Base-by-base conservation (phyloP, 768 basidiomycete genomes). In the Phlegmacium glaucopus region DNA sequence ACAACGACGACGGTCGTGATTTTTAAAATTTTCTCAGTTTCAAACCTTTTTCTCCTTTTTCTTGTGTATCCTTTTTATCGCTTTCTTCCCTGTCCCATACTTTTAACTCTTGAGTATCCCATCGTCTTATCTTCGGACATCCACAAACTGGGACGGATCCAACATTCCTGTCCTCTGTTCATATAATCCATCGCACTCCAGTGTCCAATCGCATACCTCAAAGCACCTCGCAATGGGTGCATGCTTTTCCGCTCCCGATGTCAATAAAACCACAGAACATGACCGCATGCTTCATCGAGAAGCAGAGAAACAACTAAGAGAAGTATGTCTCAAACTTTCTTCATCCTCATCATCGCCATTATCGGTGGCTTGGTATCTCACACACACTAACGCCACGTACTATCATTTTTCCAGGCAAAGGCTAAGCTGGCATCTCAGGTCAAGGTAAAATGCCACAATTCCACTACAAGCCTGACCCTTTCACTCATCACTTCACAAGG, bases 261-360 rank as follows among this genome's bases (percentile, higher is more conserved):
- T 70, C 5, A 65, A 75, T 2, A 87, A 85, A 42, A 72, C 86
- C 6, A 72, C 78, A 9, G 89, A 91, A 43, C 79, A 84, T 35
- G 88, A 89, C 55, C 83, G 74, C 67, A 68, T 70, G 53, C 65
- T 74, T 52, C 82, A 90, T 58, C 70, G 72, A 47, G 83, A 85
- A 55, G 89, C 77, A 5, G 90, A 92, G 68, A 88, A 84, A 68
- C 77, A 81, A 56, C 71, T 94, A 49, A 85, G 75, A 62, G 89
- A 90, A 72, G 85, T 87, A 47, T 39, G 78, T 70, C 15, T 37
- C 39, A 13, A 12, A 13, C 38, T 46, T 7, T 18, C 30, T 46
- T 43, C 28, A 17, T 39, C n/a, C n/a, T n/a, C n/a, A n/a, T n/a
- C 42, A 41, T 34, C 18, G n/a, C 6, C 4, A 6, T 18, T 25